A percentile compares a stretch with the other conserved stretches of the same genome.
Conservation (phyloP, 208 protist species). For the Crithidia brevicula region DNA sequence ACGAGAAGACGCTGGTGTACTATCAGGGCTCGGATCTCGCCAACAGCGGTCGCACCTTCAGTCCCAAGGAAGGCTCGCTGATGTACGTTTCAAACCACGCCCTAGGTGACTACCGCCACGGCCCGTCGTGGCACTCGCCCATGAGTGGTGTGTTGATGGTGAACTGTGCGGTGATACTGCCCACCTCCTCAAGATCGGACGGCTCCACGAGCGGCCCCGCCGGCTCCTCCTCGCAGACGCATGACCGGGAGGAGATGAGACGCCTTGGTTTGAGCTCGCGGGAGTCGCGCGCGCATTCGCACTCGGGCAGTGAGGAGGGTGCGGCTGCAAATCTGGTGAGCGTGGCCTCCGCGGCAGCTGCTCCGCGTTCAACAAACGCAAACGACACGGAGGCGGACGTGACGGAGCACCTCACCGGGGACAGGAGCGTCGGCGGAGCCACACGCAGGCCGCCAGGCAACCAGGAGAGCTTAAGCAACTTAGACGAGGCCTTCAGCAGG, state of each 20-base stretch:
- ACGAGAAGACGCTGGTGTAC: neutral
- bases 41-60: neutral
- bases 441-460: slow-evolving; percentile 8
- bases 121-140: neutral
- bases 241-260: neutral
- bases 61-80: neutral
- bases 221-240: neutral
- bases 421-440: neutral
- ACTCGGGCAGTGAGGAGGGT: neutral
- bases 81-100: neutral
- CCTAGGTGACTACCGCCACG: neutral
- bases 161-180: neutral
- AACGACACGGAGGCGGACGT: neutral
- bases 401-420: neutral
- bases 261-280: neutral
- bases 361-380: neutral
- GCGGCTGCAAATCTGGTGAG: no score
- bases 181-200: neutral
- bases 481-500: neutral
- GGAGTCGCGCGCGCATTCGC: neutral
- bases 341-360: neutral
- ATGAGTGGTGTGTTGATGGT: neutral
- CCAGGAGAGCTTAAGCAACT: neutral
- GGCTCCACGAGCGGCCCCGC: neutral
- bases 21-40: neutral